Percentiles rank a stretch among this genome's conserved stretches.
Evolutionary conservation across 176 grass and related monocot genomes (phyloP).

Genomic region (Alloteropsis semialata): DNA sequence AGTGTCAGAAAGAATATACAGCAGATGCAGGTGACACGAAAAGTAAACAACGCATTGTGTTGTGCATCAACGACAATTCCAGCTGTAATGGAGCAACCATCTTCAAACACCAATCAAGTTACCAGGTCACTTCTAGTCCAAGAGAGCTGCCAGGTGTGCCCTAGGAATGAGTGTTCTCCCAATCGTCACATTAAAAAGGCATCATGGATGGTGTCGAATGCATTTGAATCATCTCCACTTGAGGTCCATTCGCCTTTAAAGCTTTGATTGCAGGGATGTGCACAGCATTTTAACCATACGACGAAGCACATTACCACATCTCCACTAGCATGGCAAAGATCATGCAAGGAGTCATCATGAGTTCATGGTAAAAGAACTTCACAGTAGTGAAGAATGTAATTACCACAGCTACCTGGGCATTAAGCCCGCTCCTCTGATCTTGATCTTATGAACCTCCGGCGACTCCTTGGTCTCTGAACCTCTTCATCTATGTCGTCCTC

Average conservation of each 20-base stretch:
- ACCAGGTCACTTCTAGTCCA: background rate
- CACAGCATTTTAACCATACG: background rate
- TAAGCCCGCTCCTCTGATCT: constrained; percentile 47
- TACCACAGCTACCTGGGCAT: constrained; percentile 11
- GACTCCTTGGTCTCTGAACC: constrained; percentile 53
- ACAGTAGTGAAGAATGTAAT: constrained; percentile 19
- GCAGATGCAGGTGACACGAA: background rate
- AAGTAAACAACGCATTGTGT: background rate
- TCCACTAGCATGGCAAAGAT: constrained; percentile 16
- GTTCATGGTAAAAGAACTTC: constrained; percentile 38
- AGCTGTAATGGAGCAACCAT: background rate
- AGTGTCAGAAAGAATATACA: constrained; percentile 19
- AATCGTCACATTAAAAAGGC: background rate
- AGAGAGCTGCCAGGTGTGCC: background rate
- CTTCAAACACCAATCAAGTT: background rate
- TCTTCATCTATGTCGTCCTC: constrained; percentile 55
- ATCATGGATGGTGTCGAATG: background rate
- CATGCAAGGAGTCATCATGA: constrained; percentile 16
- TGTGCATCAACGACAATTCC: background rate
- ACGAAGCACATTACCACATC: background rate
- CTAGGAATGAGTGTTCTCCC: background rate
- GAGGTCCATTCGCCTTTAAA: background rate
- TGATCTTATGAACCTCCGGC: constrained; percentile 55
- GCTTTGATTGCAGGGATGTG: background rate
- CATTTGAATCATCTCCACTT: background rate